Evolutionary conservation across 257 asterid species (phyloP), one percentile per base, ranked within the genome.

Genomic region (Solanum infundibuliforme): DNA sequence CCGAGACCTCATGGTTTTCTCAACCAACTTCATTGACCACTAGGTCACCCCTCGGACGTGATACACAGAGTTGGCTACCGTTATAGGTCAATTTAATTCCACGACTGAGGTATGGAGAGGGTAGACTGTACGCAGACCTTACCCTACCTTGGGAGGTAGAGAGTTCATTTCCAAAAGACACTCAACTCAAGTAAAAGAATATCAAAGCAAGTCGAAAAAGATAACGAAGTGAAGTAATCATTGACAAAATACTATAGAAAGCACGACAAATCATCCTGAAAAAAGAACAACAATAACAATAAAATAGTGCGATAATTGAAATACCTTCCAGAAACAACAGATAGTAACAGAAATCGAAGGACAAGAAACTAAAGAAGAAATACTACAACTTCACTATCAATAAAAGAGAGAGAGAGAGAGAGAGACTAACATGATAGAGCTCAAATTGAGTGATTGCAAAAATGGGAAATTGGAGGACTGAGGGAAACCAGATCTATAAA

Each of bases 401-500:
- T 65, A 6, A 66, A 4, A n/a, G n/a, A n/a, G n/a, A 66, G 27
- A 25, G 5, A 27, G 2, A 27, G 9, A 29, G 48, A 85, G 29
- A 36, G 39, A 36, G 27, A 65, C 92, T 83, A 39, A 92, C 94
- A 92, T 83, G 81, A 92, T 83, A 77, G 92, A 89, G 66, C 89
- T 89, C 16, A 92, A 90, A 55, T 89, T 88, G 86, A 92, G 93
- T 83, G 92, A 87, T 48, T 83, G 90, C 43, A 92, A 88, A 86
- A 92, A 91, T 5, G 93, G 86, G 66, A 92, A 91, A 91, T 90
- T 90, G 41, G 89, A 76, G 25, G 93, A 87, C 84, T 90, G 90
- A 7, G 94, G 94, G 32, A 92, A 91, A 82, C 92, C 90, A 85
- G 92, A 91, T 73, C 94, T 91, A 81, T 91, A 92, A 72, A 92